phyloP scores from a whole-genome alignment of 305 asterid genomes.

The Fraxinus paxiana region DNA sequence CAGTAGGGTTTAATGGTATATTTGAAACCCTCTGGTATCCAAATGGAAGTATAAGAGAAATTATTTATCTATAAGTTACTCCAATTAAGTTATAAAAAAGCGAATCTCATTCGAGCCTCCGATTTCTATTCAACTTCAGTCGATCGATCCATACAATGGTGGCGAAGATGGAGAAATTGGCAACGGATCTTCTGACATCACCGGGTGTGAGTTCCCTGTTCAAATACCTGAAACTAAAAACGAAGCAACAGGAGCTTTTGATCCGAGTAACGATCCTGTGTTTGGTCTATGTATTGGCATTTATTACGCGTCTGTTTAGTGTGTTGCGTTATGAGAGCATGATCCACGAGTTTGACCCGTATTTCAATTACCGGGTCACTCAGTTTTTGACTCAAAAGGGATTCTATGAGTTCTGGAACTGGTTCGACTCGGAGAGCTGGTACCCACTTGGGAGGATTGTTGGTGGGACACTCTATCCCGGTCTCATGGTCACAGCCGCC shows the following conservation, averaged over 20 bases:
- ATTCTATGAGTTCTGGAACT: conserved; percentile 92
- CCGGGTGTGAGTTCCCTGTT: conserved; percentile 42
- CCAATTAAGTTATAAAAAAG: neutral
- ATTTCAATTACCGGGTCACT: conserved; percentile 95
- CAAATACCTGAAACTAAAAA: conserved; percentile 68
- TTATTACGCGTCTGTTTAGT: conserved; percentile 81
- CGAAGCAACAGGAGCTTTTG: conserved; percentile 92
- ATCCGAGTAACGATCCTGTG: conserved; percentile 74
- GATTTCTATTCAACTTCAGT: conserved; percentile 24
- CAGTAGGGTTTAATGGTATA: neutral
- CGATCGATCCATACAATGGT: conserved; percentile 34
- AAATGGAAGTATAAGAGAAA: neutral
- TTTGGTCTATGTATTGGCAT: conserved; percentile 74
- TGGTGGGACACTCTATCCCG: conserved; percentile 96
- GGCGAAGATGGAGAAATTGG: conserved; percentile 48
- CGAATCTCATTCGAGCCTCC: neutral
- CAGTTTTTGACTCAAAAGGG: conserved; percentile 75
- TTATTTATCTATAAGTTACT: neutral
- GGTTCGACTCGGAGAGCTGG: conserved; percentile 99
- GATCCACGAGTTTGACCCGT: conserved; percentile 99
- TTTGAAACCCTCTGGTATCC: neutral
- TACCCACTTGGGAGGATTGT: conserved; percentile 91
- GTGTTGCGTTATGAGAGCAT: conserved; percentile 93
- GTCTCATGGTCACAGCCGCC: conserved; percentile 98
- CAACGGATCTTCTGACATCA: conserved; percentile 56